A percentile compares a stretch with the other conserved stretches of the same genome.
phyloP scores from a whole-genome alignment of 257 asterid species.

The Salvia splendens region DNA sequence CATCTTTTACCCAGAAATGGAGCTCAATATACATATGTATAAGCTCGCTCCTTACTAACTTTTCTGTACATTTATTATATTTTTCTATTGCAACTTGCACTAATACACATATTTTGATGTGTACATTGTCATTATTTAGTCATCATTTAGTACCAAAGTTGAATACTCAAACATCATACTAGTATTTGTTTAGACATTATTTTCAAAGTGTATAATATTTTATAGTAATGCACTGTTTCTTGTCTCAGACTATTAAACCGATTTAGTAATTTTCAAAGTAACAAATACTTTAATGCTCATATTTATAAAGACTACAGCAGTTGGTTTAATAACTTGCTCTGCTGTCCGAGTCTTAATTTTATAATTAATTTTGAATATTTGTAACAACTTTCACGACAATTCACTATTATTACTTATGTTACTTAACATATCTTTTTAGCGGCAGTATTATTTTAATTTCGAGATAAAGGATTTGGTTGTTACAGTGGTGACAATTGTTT shows the following conservation, averaged over 20 bases:
- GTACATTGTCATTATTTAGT: constrained; percentile 7
- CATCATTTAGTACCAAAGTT: background rate
- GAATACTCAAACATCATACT: constrained; percentile 9
- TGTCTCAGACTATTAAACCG: background rate
- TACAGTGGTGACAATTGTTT: too few species aligned
- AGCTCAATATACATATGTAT: background rate
- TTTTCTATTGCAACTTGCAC: background rate
- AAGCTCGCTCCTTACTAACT: background rate
- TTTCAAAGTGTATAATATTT: background rate
- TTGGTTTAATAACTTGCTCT: background rate
- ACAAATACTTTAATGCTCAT: too few species aligned
- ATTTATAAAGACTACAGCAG: too few species aligned
- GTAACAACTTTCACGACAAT: background rate
- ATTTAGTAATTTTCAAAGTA: background rate
- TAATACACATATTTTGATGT: background rate
- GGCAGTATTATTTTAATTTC: too few species aligned
- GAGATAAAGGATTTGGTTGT: too few species aligned
- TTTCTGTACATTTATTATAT: background rate
- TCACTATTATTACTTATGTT: too few species aligned
- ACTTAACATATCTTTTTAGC: too few species aligned
- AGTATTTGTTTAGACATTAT: background rate
- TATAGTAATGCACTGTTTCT: background rate
- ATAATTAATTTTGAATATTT: background rate
- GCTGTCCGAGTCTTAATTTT: background rate
- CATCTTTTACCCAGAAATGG: constrained; percentile 4